These are phyloP conservation scores for Scutellaria baicalensis DNA, from an alignment of 257 asterid species.

Conservation along the genomic window DNA sequence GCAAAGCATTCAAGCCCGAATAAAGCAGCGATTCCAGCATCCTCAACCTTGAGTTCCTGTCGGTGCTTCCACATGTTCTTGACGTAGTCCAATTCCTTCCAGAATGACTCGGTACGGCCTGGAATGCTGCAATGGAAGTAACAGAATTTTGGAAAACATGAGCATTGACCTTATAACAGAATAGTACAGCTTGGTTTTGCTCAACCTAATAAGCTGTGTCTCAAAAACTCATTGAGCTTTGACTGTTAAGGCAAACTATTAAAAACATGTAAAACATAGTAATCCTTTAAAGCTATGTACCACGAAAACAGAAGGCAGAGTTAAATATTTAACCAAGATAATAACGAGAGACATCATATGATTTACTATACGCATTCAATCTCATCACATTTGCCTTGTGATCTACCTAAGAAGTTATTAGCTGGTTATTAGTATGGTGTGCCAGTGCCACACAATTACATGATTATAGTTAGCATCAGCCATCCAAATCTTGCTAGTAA, in stretches of 20 bases:
- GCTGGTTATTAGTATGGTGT: not conserved
- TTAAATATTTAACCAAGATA: too few species aligned
- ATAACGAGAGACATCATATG: too few species aligned
- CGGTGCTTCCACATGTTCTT: slow-evolving; percentile 81
- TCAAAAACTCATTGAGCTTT: not conserved
- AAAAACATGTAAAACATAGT: too few species aligned
- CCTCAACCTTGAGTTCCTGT: slow-evolving; percentile 75
- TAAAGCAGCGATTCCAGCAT: slow-evolving; percentile 82
- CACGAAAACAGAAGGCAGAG: too few species aligned
- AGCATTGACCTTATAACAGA: not conserved
- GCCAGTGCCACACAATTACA: not conserved
- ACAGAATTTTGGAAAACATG: not conserved
- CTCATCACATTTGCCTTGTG: too few species aligned
- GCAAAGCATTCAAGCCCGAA: slow-evolving; percentile 90
- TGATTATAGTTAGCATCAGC: not conserved
- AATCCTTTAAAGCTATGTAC: too few species aligned
- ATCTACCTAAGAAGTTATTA: too few species aligned
- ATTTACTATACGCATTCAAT: too few species aligned
- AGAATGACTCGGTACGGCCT: slow-evolving; percentile 61
- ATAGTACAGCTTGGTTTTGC: not conserved
- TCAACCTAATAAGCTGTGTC: not conserved
- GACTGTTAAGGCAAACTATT: not conserved
- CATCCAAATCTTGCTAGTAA: not conserved
- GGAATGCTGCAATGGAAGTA: slow-evolving; percentile 58
- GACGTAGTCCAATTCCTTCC: slow-evolving; percentile 80